Percentiles rank a stretch among this genome's conserved stretches.
These are phyloP conservation scores for Scytalidium sp. DNA, from an alignment of 2,329 filamentous ascomycete species.

Conservation along the genomic window DNA sequence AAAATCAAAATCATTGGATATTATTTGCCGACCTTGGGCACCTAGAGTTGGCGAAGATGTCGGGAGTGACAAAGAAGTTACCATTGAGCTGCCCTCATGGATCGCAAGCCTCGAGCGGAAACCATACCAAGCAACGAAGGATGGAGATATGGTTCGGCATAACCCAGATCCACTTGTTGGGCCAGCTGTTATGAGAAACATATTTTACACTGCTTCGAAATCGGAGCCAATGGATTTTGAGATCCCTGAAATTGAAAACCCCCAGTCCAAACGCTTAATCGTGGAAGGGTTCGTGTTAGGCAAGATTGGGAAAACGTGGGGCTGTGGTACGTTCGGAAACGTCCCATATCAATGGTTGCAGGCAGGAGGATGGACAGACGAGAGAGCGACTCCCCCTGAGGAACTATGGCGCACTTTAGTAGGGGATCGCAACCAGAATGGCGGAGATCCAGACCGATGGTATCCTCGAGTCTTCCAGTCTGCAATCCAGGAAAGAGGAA, in stretches of 20 bases:
- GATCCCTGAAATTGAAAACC: too few species aligned
- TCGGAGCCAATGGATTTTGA: too few species aligned
- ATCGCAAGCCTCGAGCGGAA: too few species aligned
- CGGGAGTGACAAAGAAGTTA: too few species aligned
- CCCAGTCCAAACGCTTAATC: too few species aligned
- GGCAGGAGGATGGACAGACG: slow-evolving; percentile 8
- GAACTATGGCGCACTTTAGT: slow-evolving; percentile 1
- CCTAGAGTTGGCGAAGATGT: too few species aligned
- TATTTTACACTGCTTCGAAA: too few species aligned
- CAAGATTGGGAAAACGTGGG: slow-evolving; percentile 2
- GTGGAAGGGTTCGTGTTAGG: slow-evolving; percentile 10
- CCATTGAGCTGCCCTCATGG: too few species aligned
- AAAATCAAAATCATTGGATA: slow-evolving; percentile 16
- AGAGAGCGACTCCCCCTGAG: slow-evolving; percentile 1
- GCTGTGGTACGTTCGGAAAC: slow-evolving; percentile 1
- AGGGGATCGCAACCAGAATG: slow-evolving; percentile 1
- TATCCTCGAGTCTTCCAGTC: slow-evolving; percentile 10
- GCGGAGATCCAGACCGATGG: slow-evolving; percentile 2
- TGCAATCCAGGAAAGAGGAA: slow-evolving; percentile 4
- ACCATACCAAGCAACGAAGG: too few species aligned
- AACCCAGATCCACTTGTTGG: too few species aligned
- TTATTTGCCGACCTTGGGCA: slow-evolving; percentile 17
- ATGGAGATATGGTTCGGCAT: too few species aligned
- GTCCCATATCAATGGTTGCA: slow-evolving; percentile 6
- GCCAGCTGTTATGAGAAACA: too few species aligned